Evolutionary conservation across 805 yeast genomes (phyloP), one percentile per base, ranked within the genome.

Genomic region (Tetrapisispora pingtungensis): DNA sequence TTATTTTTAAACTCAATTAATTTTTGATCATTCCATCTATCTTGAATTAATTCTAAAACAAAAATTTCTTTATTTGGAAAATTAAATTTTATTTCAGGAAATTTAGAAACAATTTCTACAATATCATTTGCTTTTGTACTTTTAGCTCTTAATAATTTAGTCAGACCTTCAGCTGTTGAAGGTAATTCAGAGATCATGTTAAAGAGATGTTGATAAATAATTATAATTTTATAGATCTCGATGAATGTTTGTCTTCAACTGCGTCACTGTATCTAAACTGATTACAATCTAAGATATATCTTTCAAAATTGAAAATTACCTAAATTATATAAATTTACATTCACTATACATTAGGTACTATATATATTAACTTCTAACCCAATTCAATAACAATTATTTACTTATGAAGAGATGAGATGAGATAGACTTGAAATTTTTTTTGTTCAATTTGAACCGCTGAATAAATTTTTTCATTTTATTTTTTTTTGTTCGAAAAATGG

Each of bases 131-230:
- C 58, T 1, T 70, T 26, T 1, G 71, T 70, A 33, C 65, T 67
- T 52, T 75, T 80, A 19, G 78, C 72, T 49, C 90, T 70, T 26
- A 83, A 66, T 52, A 66, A 68, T 55, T 72, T 72, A 0, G 89
- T 80, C 26, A 79, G 57, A 1, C 71, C 68, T 49, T 77, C 83
- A 0, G 77, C 40, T 12, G 72, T 54, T n/a, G 30, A 33, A 35
- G 52, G 49, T 46, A 52, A 15, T 7, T 39, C 44, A 5, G 33
- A 17, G 15, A 37, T 14, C 40, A 37, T 37, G 4, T 6, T 32
- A 22, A 22, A 22, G n/a, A n/a, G n/a, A n/a, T n/a, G n/a, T n/a
- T n/a, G n/a, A n/a, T n/a, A n/a, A n/a, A n/a, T n/a, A n/a, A n/a
- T n/a, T n/a, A n/a, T n/a, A n/a, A n/a, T n/a, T n/a, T n/a, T n/a